Evolutionary conservation across 495 filamentous ascomycete genomes (phyloP), one percentile per base, ranked within the genome.

Genomic region (Hypoxylon subgilvum): DNA sequence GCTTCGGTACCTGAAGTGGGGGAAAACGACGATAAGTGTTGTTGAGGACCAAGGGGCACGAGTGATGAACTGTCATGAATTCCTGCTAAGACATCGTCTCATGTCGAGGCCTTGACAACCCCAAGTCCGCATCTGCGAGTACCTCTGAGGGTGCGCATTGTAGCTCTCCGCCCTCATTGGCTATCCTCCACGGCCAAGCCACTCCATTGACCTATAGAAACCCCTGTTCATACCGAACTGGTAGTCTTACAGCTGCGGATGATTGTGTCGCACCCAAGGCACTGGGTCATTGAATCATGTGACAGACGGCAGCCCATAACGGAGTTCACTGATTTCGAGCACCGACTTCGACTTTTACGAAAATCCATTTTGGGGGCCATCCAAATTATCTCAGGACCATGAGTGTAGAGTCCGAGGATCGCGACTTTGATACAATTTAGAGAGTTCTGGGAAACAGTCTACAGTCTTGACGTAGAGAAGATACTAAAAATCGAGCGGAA

Each of bases 1-100:
- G 54, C 65, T 45, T 68, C 63, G 67, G 67, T 68, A 70, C 65
- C 67, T 70, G 67, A 65, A 66, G 67, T 66, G 66, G 65, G 65
- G 57, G 58, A 68, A 60, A 64, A 65, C 62, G 66, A 70, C 67
- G 67, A 70, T 70, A 70, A 70, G 65, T 68, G 67, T 63, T 58
- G 55, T 68, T 63, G 65, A 68, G 57, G 45, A 59, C 65, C 65
- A 64, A 66, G 65, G 48, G 61, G 50, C 58, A 69, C 63, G 58
- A 67, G 60, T 57, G 66, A 51, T 70, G 67, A 70, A 70, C 64
- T 70, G 65, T 68, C 64, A 70, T 60, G 63, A 66, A 70, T 68
- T 65, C 50, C 64, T 65, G 61, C 61, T 64, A 66, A 70, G 67
- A 70, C 67, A 70, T 58, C 64, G 62, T 63, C 62, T 64, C 57